Evolutionary conservation across 2,329 filamentous ascomycete genomes (phyloP).

Genomic region (Boeremia lycopersici): DNA sequence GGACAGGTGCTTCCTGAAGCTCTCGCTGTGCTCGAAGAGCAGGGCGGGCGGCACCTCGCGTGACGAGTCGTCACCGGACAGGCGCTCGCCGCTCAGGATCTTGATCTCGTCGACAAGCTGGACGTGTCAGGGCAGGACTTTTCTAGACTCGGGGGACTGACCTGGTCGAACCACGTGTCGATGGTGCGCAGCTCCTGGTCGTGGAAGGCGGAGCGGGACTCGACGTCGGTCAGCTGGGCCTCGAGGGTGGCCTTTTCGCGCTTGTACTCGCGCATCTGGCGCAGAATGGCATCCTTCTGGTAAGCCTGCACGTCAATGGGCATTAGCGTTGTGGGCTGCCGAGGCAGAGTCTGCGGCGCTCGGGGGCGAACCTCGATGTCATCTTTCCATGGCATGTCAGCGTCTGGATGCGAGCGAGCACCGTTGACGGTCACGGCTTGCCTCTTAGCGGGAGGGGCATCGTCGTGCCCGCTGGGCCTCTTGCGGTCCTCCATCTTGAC

Average conservation of each 20-base stretch:
- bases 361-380: conserved; percentile 72
- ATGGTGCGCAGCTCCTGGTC: conserved; percentile 91
- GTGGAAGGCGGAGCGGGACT: conserved; percentile 79
- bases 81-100: conserved; percentile 48
- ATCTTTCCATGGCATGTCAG: conserved; percentile 73
- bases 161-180: conserved; percentile 94
- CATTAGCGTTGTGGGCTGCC: conserved; percentile 38
- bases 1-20: conserved; percentile 80
- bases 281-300: conserved; percentile 94
- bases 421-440: conserved; percentile 79
- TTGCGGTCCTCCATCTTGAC: conserved; percentile 99
- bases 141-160: conserved; percentile 52
- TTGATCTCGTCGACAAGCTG: conserved; percentile 57
- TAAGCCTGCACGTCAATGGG: conserved; percentile 66
- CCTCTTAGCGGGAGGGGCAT: conserved; percentile 90
- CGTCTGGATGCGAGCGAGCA: conserved; percentile 66
- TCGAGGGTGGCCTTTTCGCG: conserved; percentile 84
- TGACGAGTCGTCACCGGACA: conserved; percentile 31
- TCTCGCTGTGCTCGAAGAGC: conserved; percentile 60
- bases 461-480: conserved; percentile 83
- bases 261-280: conserved; percentile 98
- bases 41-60: conserved; percentile 59
- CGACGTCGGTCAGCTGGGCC: conserved; percentile 77
- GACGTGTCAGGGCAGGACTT: conserved; percentile 30
- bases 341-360: conserved; percentile 23